Evolutionary conservation across 2,329 filamentous ascomycete species (phyloP).

Genomic region (Exophiala dermatitidis): DNA sequence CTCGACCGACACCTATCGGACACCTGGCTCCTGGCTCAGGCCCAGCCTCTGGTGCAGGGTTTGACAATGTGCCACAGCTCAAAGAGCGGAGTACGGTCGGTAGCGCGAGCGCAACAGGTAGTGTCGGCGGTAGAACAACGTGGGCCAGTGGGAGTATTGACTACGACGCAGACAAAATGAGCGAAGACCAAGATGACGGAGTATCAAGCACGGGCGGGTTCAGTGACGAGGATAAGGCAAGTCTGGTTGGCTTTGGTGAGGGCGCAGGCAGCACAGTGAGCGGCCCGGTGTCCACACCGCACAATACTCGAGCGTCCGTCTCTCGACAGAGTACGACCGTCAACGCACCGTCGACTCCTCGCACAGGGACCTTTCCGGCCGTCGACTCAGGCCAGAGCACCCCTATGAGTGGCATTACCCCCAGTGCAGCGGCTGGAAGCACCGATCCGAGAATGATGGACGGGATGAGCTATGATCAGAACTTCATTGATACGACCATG

Average conservation of each 20-base stretch:
- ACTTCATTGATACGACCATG: constrained; percentile 60
- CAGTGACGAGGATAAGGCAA: constrained; percentile 77
- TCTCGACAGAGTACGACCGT: constrained; percentile 34
- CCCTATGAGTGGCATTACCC: constrained; percentile 41
- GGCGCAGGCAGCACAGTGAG: constrained; percentile 79
- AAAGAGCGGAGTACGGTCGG: constrained; percentile 84
- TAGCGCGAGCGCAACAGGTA: constrained; percentile 79
- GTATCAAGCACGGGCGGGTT: constrained; percentile 65
- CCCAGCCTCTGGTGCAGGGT: constrained; percentile 37
- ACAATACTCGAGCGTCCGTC: constrained; percentile 35
- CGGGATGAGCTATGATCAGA: constrained; percentile 56
- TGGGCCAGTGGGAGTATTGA: constrained; percentile 60
- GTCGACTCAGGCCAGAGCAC: constrained; percentile 29
- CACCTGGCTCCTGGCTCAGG: constrained; percentile 34
- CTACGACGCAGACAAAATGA: constrained; percentile 50
- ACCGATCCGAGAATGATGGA: constrained; percentile 59
- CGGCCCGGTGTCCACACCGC: constrained; percentile 61
- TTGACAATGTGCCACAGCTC: constrained; percentile 67
- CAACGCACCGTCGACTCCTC: constrained; percentile 32
- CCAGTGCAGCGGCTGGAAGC: constrained; percentile 38
- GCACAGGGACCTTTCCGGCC: constrained; percentile 13
- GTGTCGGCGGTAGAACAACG: constrained; percentile 58
- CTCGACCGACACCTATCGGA: constrained; percentile 46
- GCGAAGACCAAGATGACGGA: constrained; percentile 57
- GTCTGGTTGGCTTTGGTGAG: constrained; percentile 85